Evolutionary conservation across 2,329 filamentous ascomycete genomes (phyloP), one percentile per base, ranked within the genome.

Genomic region (Triangularia setosa): DNA sequence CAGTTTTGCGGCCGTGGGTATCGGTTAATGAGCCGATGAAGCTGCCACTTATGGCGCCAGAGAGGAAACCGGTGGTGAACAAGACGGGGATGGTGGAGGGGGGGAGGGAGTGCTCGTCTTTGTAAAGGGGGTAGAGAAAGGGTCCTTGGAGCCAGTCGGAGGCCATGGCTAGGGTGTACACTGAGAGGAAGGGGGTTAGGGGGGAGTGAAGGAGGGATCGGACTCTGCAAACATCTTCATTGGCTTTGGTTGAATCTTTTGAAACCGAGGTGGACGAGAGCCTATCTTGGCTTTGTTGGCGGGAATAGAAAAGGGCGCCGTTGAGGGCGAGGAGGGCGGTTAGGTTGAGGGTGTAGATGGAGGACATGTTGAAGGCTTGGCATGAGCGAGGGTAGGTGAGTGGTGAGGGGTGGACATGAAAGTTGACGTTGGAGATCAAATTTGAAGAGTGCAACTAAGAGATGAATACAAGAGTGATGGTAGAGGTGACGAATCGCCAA

Each of bases 91-190:
- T 76, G 1, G 69, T 61, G 3, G 61, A 52, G 0, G 73, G 63
- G 1, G 72, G 48, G 21, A 77, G 67, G 57, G 57, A 56, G 64
- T 77, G 73, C 64, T 76, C 72, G 53, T 76, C 73, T 23, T 67
- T 69, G 70, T 77, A 78, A 52, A 78, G 73, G 3, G 75, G 69
- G 70, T 77, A 76, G 44, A 78, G 71, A 63, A 73, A 77, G 9
- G 76, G 74, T 11, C 76, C 75, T 73, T 83, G 81, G 27, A 84
- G 77, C 81, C 81, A 84, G 71, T 84, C 81, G 8, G 81, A 78
- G 59, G 75, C 80, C 77, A 82, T 82, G 24, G 81, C 78, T 4
- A 84, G 74, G 64, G 79, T 75, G 61, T 83, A 84, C 28, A 83
- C 80, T 14, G 70, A 65, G 24, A 79, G 72, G 69, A 81, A 81